Evolutionary conservation across 1,284 basidiomycete genomes (phyloP), one percentile per base, ranked within the genome.

Genomic region (Stygiomarasmius scandens): DNA sequence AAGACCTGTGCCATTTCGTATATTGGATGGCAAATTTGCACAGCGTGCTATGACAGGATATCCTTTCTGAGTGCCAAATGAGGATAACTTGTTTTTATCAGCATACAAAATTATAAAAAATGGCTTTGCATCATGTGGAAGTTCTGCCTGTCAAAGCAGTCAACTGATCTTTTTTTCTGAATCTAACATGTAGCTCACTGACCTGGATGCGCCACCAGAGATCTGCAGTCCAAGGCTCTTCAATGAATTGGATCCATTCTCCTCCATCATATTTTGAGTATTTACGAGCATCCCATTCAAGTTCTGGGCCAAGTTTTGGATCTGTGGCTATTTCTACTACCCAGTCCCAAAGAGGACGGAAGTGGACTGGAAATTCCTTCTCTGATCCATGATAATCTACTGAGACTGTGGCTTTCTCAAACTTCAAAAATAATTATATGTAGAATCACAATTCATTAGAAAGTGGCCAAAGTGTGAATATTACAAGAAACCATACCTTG

Each of bases 81-180:
- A 71, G 0, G 75, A 79, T 0, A 81, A 63, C n/a, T 71, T 69
- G 3, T 74, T 75, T 55, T 80, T 81, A 57, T 81, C 74, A 5
- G 77, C 74, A 70, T 78, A 81, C 0, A 81, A 29, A n/a, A 69
- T 65, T 45, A 68, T 44, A 12, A 19, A 53, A n/a, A 53, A 36
- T 3, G 51, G 51, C 25, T 41, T 41, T 16, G 22, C 51, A 45
- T 41, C 51, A 24, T 22, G 4, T 16, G 36, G 51, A n/a, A n/a
- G n/a, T n/a, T n/a, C n/a, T n/a, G n/a, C n/a, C 19, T 16, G 36
- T 36, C 12, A 53, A 34, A 5, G 27, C 34, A 23, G 27, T 8
- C 49, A n/a, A n/a, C n/a, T n/a, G n/a, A n/a, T n/a, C n/a, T n/a
- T n/a, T 52, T 11, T 38, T 19, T 3, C 38, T 38, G 19, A 22